phyloP scores from a whole-genome alignment of 495 filamentous ascomycete species.

The Parathielavia hyrcaniae region DNA sequence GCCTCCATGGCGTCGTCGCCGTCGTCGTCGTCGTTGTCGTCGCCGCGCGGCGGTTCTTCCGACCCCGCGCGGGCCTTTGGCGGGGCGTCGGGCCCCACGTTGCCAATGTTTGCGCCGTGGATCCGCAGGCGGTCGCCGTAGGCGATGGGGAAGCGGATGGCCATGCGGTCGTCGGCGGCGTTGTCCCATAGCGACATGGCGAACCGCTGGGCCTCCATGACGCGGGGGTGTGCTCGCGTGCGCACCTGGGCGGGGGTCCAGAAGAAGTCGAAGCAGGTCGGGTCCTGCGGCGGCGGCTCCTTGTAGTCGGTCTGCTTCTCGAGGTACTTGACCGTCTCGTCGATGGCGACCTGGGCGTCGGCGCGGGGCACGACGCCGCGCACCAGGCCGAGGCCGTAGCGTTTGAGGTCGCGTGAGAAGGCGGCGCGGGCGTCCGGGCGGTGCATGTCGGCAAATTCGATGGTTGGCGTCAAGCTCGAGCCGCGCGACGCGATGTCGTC shows the following conservation, averaged over 20 bases:
- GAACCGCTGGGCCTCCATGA: constrained; percentile 69
- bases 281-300: constrained; percentile 49
- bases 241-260: constrained; percentile 79
- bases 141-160: constrained; percentile 57
- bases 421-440: constrained; percentile 45
- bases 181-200: constrained; percentile 81
- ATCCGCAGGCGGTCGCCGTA: constrained; percentile 87
- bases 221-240: constrained; percentile 68
- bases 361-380: constrained; percentile 55
- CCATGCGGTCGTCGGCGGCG: constrained; percentile 54
- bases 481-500: constrained; percentile 46
- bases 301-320: constrained; percentile 51
- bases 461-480: constrained; percentile 54
- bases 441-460: constrained; percentile 56
- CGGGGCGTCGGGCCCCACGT: constrained; percentile 29
- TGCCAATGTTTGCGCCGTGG: constrained; percentile 41
- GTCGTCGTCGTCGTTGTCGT: constrained; percentile 20
- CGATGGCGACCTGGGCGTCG: constrained; percentile 53
- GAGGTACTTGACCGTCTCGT: constrained; percentile 56
- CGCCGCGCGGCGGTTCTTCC: constrained; percentile 20
- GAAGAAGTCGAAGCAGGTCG: constrained; percentile 88
- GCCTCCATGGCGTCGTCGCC: constrained; percentile 20
- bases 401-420: constrained; percentile 51
- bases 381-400: constrained; percentile 62
- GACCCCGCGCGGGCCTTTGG: constrained; percentile 24